Conservation (phyloP, 176 grass and related monocot genomes). For the Oryza meyeriana region DNA sequence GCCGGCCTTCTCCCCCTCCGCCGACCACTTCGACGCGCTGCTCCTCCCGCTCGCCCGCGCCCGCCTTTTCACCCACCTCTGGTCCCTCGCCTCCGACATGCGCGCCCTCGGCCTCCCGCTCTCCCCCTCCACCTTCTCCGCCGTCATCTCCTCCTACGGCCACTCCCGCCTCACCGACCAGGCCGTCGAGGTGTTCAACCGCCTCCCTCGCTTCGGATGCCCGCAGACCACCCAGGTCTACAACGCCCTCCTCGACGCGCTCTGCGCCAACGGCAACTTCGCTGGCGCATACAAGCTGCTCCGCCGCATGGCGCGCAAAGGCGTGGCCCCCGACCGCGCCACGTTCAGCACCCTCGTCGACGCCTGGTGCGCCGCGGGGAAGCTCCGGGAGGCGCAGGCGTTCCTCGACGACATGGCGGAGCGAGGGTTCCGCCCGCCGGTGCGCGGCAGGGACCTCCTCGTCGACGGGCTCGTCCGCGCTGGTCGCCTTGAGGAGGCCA, state of each 20-base stretch:
- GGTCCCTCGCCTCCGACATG: constrained; percentile 79
- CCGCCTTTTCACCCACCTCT: constrained; percentile 73
- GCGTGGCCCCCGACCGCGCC: constrained; percentile 58
- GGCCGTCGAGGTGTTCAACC: constrained; percentile 89
- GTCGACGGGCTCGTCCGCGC: constrained; percentile 83
- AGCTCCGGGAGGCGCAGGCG: constrained; percentile 80
- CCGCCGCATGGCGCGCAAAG: constrained; percentile 85
- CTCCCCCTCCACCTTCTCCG: constrained; percentile 54
- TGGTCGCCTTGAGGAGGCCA: constrained; percentile 76
- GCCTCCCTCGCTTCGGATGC: constrained; percentile 78
- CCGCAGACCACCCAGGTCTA: constrained; percentile 78
- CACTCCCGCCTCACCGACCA: constrained; percentile 58
- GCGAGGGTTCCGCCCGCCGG: constrained; percentile 73
- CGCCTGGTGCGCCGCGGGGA: constrained; percentile 87
- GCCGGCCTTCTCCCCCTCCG: constrained; percentile 54
- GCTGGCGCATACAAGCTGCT: constrained; percentile 78
- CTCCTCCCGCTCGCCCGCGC: constrained; percentile 72
- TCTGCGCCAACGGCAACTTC: constrained; percentile 75
- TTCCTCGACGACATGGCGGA: constrained; percentile 90
- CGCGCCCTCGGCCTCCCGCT: constrained; percentile 64
- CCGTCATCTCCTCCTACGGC: constrained; percentile 85
- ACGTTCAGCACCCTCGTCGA: constrained; percentile 92
- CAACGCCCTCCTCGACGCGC: constrained; percentile 86
- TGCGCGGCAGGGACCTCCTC: constrained; percentile 77
- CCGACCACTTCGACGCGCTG: constrained; percentile 78